These are phyloP conservation scores for Fusarium irregulare DNA, from an alignment of 2,329 filamentous ascomycete genomes.

Conservation along the genomic window DNA sequence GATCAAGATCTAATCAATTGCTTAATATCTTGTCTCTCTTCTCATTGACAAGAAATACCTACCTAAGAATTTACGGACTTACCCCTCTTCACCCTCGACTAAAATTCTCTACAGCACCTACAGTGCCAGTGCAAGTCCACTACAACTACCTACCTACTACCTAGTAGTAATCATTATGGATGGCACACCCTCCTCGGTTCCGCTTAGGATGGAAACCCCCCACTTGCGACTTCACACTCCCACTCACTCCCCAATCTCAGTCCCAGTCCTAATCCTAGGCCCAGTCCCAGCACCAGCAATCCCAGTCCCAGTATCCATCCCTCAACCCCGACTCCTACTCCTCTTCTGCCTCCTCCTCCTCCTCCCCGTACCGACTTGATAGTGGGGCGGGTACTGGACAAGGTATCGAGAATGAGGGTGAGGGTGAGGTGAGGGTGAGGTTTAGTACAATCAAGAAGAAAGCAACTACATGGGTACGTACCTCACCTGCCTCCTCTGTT, in stretches of 20 bases:
- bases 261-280: neutral
- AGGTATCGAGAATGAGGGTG: conserved; percentile 40
- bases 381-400: conserved; percentile 30
- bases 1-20: neutral
- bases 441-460: conserved; percentile 17
- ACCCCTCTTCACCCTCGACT: conserved; percentile 31
- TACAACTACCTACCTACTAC: neutral
- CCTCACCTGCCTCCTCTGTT: conserved; percentile 46
- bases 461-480: conserved; percentile 38
- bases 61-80: conserved; percentile 14
- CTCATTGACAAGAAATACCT: conserved; percentile 4
- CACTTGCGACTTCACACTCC: neutral
- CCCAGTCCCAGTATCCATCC: neutral
- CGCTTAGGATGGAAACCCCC: conserved; percentile 10
- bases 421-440: neutral
- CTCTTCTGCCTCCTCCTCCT: conserved; percentile 35
- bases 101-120: conserved; percentile 6
- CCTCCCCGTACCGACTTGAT: conserved; percentile 41
- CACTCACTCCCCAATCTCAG: neutral
- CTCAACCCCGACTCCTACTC: conserved; percentile 11
- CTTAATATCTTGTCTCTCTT: conserved; percentile 13
- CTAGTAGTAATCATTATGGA: conserved; percentile 3
- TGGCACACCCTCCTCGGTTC: conserved; percentile 30
- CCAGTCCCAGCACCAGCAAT: neutral
- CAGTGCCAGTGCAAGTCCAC: neutral